Percentiles rank a stretch among this genome's conserved stretches.
phyloP scores from a whole-genome alignment of 768 basidiomycete species.

The Glaciozyma martinii region DNA sequence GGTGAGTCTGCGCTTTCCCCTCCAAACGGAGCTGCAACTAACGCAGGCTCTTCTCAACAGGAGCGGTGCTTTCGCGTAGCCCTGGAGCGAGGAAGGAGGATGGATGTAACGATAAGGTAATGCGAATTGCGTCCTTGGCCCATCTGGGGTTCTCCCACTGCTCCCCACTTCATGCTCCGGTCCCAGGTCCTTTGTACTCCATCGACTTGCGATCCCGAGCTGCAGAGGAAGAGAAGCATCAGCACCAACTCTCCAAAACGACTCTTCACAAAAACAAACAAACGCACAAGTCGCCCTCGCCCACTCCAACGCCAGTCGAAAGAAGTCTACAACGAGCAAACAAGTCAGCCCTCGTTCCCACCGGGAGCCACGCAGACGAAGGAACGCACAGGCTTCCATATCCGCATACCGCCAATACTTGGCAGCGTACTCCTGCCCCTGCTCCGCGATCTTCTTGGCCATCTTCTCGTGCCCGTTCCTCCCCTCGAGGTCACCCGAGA shows the following conservation, averaged over 20 bases:
- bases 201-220: constrained; percentile 7
- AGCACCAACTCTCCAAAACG: not conserved
- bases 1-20: not conserved
- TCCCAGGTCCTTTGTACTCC: constrained; percentile 17
- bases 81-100: not conserved
- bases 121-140: constrained; percentile 1
- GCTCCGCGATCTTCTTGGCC: constrained; percentile 50
- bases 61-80: not conserved
- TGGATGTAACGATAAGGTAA: not conserved
- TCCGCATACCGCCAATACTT: constrained; percentile 34
- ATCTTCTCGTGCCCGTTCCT: constrained; percentile 55
- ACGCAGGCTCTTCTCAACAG: not conserved
- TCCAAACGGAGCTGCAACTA: not conserved
- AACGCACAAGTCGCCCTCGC: constrained; percentile 25
- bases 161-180: not conserved
- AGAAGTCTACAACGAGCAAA: constrained; percentile 23
- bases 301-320: constrained; percentile 36
- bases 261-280: not conserved
- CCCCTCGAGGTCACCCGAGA: constrained; percentile 56
- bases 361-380: no score
- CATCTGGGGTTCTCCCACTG: no score
- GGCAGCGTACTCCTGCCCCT: constrained; percentile 42
- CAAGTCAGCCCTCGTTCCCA: not conserved
- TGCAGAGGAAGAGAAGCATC: not conserved
- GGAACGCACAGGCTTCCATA: constrained; percentile 35